Base-by-base conservation (phyloP, 164 flowering plant species). In the Cinnamomum micranthum region DNA sequence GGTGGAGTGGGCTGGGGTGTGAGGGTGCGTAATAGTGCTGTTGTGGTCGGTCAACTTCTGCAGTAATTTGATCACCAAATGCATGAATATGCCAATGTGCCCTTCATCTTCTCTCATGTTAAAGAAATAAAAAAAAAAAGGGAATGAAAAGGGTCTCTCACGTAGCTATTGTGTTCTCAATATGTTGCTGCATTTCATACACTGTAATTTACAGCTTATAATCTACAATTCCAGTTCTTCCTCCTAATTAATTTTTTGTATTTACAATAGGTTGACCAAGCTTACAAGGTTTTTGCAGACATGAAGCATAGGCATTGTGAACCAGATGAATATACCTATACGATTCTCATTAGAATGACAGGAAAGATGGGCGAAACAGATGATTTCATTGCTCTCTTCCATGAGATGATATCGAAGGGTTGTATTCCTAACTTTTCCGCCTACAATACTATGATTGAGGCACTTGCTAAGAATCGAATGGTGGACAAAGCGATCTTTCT, bases 291-390 rank as follows among this genome's bases (percentile, higher is more conserved):
- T 72, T 91, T 88, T 77, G 84, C 83, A 24, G 96, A 95, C 71
- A 95, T 95, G 99, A 93, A 89, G 72, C 79, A 75, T 77, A 87
- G 77, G 82, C 87, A 87, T 74, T 92, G 95, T 76, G 88, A 86
- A 71, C 94, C 98, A 47, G 98, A 93, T 80, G 92, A 86, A 72
- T 95, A 88, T 75, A 90, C 99, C 0, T 93, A 89, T 75, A 92
- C 97, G 4, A 92, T 93, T 70, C 80, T 95, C 87, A 89, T 93
- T 58, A 88, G 91, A 85, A 87, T 90, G 97, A 79, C 77, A 6
- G 98, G 98, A 64, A 89, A 84, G 79, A 68, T 73, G 20, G 92
- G 90, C 33, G 88, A 88, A 84, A 59, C 81, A 31, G 89, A 90
- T 63, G 89, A 90, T 64, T 84, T 92, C 13, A 71, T 95, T 77